phyloP scores from a whole-genome alignment of 768 basidiomycete genomes.

The Lentinus brumalis region DNA sequence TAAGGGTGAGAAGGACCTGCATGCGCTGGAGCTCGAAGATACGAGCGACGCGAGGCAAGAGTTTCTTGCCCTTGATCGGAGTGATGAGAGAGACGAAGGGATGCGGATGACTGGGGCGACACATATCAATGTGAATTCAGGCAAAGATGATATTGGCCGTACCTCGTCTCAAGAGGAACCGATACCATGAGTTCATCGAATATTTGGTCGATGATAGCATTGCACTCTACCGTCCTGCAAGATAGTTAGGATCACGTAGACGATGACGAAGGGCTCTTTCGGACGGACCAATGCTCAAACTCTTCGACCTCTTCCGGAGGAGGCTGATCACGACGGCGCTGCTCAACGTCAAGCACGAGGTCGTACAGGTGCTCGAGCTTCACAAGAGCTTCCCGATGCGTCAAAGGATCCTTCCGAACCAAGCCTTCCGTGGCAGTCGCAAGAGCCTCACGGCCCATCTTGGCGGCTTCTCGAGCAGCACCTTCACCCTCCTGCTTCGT shows the following conservation, averaged over 20 bases:
- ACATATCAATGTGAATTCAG: neutral
- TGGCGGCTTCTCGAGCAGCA: constrained; percentile 73
- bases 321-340: constrained; percentile 79
- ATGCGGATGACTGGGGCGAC: constrained; percentile 73
- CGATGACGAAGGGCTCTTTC: neutral
- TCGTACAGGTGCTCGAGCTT: constrained; percentile 88
- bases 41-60: constrained; percentile 86
- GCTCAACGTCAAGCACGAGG: constrained; percentile 80
- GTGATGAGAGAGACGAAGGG: constrained; percentile 92
- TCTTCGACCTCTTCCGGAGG: constrained; percentile 56
- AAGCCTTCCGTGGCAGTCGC: constrained; percentile 61
- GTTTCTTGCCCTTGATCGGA: constrained; percentile 89
- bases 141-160: constrained; percentile 13
- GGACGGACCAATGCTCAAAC: constrained; percentile 46
- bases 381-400: constrained; percentile 73
- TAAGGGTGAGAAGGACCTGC: constrained; percentile 85
- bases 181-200: constrained; percentile 87
- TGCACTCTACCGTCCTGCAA: constrained; percentile 59
- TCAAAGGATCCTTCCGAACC: constrained; percentile 71
- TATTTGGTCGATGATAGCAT: constrained; percentile 62
- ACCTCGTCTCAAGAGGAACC: constrained; percentile 94
- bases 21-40: constrained; percentile 78
- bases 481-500: constrained; percentile 45
- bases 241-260: neutral
- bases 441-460: constrained; percentile 72